Percentiles rank a stretch among this genome's conserved stretches.
phyloP scores from a whole-genome alignment of 2,329 filamentous ascomycete species.

The Fusarium sacchari region DNA sequence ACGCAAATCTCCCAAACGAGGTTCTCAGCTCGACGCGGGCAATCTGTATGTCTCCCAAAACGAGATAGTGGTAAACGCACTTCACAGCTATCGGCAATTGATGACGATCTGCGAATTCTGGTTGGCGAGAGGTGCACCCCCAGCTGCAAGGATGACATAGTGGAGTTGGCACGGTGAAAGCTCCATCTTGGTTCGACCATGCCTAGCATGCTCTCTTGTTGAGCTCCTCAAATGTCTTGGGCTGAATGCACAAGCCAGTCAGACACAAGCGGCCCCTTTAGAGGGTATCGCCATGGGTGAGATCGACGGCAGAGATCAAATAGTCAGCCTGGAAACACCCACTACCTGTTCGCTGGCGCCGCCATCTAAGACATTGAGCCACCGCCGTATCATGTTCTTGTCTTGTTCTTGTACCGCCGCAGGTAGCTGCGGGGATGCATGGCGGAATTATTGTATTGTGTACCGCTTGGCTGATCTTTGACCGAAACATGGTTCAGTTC shows the following conservation, averaged over 20 bases:
- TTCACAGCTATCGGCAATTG: conserved; percentile 22
- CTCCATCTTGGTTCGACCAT: conserved; percentile 14
- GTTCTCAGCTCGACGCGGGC: conserved; percentile 23
- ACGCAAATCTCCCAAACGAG: background rate
- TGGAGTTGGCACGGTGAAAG: conserved; percentile 13
- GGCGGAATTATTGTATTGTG: conserved; percentile 15
- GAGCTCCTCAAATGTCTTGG: conserved; percentile 19
- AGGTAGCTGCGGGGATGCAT: conserved; percentile 12
- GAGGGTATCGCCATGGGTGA: conserved; percentile 6
- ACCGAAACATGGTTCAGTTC: background rate
- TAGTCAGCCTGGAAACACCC: conserved; percentile 10
- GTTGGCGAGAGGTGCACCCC: conserved; percentile 21
- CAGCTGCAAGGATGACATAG: conserved; percentile 11
- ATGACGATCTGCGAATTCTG: conserved; percentile 22
- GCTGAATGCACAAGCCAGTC: conserved; percentile 10
- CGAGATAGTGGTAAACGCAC: conserved; percentile 4
- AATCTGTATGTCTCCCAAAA: conserved; percentile 6
- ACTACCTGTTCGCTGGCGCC: conserved; percentile 9
- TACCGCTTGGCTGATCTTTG: background rate
- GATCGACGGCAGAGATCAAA: conserved; percentile 23
- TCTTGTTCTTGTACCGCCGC: conserved; percentile 1
- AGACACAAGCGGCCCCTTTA: conserved; percentile 1
- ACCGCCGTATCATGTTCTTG: conserved; percentile 10
- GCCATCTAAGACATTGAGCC: conserved; percentile 34
- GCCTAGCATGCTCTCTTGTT: background rate